A percentile compares a stretch with the other conserved stretches of the same genome.
phyloP scores from a whole-genome alignment of 257 asterid genomes.

The Echium plantagineum region DNA sequence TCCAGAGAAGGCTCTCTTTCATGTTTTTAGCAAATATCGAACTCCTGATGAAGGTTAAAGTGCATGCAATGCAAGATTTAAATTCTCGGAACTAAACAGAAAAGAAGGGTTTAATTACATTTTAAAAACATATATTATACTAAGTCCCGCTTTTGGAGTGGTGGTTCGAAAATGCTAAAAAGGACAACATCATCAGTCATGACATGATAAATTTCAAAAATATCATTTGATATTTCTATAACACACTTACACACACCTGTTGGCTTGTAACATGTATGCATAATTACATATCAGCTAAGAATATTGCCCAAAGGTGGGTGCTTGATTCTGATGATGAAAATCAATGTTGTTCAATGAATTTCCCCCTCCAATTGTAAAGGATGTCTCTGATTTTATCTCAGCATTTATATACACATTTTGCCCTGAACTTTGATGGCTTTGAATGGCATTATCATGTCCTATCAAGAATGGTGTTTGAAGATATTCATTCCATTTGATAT shows the following conservation, averaged over 20 bases:
- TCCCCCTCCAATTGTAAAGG: slow-evolving; percentile 19
- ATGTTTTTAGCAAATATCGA: too few relatives aligned
- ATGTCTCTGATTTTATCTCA: slow-evolving; percentile 21
- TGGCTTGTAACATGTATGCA: background rate
- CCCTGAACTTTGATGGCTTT: slow-evolving; percentile 9
- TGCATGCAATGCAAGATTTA: too few relatives aligned
- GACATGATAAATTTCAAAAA: too few relatives aligned
- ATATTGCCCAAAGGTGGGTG: slow-evolving; percentile 52
- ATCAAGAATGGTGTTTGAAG: slow-evolving; percentile 46
- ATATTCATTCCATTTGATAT: slow-evolving; percentile 64
- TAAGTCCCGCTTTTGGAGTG: too few relatives aligned
- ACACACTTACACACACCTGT: background rate
- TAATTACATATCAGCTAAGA: slow-evolving; percentile 29
- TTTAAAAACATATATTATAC: too few relatives aligned
- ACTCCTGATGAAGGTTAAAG: too few relatives aligned
- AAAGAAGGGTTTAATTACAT: too few relatives aligned
- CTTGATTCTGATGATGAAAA: slow-evolving; percentile 30
- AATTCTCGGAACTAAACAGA: too few relatives aligned
- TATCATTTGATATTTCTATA: background rate
- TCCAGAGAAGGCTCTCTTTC: too few relatives aligned
- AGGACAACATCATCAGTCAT: too few relatives aligned
- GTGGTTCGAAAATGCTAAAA: too few relatives aligned
- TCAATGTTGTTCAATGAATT: slow-evolving; percentile 9
- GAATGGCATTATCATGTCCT: slow-evolving; percentile 14
- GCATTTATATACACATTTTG: slow-evolving; percentile 26